Base-by-base conservation (phyloP, 805 yeast species). In the Cyberlindnera mississippiensis region DNA sequence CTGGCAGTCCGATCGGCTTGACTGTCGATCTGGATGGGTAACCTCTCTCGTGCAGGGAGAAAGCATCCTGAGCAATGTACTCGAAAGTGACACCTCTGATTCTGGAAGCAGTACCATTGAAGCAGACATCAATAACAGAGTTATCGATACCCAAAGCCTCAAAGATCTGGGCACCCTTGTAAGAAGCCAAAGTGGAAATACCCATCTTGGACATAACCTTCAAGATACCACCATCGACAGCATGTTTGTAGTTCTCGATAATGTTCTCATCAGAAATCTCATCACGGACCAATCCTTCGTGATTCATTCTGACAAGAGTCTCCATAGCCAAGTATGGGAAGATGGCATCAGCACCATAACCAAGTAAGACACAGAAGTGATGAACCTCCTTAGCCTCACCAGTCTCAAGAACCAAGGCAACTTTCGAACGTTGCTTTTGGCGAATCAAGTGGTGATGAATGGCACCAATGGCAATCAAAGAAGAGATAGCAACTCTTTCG, bases 141-240 rank as follows among this genome's bases (percentile, higher is more conserved):
- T 90, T 88, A 63, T 93, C 97, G 48, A 91, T 81, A 66, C 99
- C 99, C 48, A 91, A 72, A 37, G 96, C 96, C 68, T 91, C 99
- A 63, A 93, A 91, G 60, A 91, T 93, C 71, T 91, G 99, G 22
- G 99, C 99, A 66, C 98, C 98, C 69, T 91, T 91, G 69, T 91
- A 91, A n/a, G 96, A 87, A 11, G 97, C 96, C 62, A 91, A 73
- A 24, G 99, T 93, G 26, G 98, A 90, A 56, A 91, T 93, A 73
- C 99, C 99, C 98, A 91, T 93, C 74, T 93, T 91, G 28, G 97
- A 88, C 99, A 91, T 91, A 46, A 93, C 97, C 72, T 93, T 91
- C 56, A 88, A 71, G 55, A 91, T 83, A 67, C 98, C 98, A 41
- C 88, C 84, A 60, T 91, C 95, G 45, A 86, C 73, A 11, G 97